phyloP scores from a whole-genome alignment of 305 asterid genomes.

The Nicotiana rustica region DNA sequence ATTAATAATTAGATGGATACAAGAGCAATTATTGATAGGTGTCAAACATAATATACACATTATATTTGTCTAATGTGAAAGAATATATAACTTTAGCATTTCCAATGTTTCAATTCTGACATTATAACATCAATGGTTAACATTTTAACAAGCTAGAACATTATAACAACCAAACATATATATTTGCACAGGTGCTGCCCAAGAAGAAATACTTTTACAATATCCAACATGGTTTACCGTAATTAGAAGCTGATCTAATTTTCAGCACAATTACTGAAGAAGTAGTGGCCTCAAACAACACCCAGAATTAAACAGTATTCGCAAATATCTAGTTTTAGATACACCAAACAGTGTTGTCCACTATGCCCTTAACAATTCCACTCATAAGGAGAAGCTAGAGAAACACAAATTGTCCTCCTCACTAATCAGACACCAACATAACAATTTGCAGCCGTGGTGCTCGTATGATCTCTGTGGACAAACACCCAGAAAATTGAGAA shows the following conservation, averaged over 20 bases:
- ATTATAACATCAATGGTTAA: no score
- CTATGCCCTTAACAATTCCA: neutral
- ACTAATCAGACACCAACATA: conserved; percentile 11
- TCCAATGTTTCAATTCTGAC: neutral
- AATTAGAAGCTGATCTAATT: no score
- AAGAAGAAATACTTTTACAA: no score
- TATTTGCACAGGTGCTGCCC: no score
- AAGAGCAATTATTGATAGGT: neutral
- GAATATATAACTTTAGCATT: neutral
- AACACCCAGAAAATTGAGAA: conserved; percentile 7
- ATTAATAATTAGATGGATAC: neutral
- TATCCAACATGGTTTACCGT: no score
- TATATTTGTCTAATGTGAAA: neutral
- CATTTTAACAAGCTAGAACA: neutral
- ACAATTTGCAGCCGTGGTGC: neutral
- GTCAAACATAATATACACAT: neutral
- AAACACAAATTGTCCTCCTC: neutral
- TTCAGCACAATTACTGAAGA: no score
- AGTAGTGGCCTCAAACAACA: neutral
- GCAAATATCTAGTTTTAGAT: neutral
- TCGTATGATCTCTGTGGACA: conserved; percentile 16
- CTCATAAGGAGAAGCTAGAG: neutral
- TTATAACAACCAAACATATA: no score
- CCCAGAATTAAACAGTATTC: neutral
- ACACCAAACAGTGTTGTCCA: neutral